These are phyloP conservation scores for Clavispora vitiphila DNA, from an alignment of 805 yeast species.

Conservation along the genomic window DNA sequence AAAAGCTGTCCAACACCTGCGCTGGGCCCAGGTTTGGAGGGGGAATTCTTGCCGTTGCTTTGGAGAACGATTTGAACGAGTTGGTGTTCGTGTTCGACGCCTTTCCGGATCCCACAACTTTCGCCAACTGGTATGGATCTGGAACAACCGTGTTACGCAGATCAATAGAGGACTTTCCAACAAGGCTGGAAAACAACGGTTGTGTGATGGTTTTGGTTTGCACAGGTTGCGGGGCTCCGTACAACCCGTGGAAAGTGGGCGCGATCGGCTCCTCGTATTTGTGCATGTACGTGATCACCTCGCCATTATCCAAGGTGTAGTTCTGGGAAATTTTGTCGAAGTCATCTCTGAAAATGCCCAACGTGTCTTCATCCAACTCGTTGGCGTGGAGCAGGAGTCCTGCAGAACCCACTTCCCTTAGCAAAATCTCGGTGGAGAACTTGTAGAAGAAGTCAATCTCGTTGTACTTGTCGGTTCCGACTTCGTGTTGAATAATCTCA, in stretches of 20 bases:
- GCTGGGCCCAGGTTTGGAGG: conserved; percentile 28
- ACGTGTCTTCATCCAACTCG: conserved; percentile 15
- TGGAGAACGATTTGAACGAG: conserved; percentile 28
- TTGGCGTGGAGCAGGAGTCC: conserved; percentile 20
- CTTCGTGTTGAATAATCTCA: conserved; percentile 42
- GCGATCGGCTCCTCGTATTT: conserved; percentile 29
- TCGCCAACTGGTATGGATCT: conserved; percentile 61
- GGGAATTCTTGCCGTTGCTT: conserved; percentile 28
- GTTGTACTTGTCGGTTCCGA: conserved; percentile 46
- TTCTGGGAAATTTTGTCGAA: conserved; percentile 54
- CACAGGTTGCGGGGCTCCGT: conserved; percentile 24
- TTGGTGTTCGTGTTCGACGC: conserved; percentile 18
- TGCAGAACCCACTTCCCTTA: conserved; percentile 54
- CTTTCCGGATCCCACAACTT: conserved; percentile 39
- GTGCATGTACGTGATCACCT: conserved; percentile 42
- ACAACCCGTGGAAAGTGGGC: conserved; percentile 18
- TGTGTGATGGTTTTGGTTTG: conserved; percentile 53
- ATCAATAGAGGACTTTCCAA: conserved; percentile 68
- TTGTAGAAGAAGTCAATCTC: conserved; percentile 60
- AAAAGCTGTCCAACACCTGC: conserved; percentile 36
- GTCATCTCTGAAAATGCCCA: conserved; percentile 47
- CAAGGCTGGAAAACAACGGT: conserved; percentile 76
- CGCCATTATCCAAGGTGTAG: conserved; percentile 52
- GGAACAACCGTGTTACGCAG: conserved; percentile 65
- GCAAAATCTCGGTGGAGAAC: conserved; percentile 54